A percentile compares a stretch with the other conserved stretches of the same genome.
Conservation (phyloP, 2,329 filamentous ascomycete species). For the Botrytis paeoniae region DNA sequence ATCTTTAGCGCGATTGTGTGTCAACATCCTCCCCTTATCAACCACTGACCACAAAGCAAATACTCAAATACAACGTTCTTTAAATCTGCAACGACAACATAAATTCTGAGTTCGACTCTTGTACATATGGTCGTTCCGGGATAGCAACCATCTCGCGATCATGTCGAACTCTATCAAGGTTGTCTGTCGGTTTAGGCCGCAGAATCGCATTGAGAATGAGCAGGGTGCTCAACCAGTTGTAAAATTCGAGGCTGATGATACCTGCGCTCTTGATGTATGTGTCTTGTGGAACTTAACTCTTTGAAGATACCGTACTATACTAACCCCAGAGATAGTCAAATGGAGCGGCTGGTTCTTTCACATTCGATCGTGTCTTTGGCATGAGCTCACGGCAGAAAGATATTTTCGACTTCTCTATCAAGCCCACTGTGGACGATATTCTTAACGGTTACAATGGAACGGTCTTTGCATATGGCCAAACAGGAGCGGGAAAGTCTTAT, state of each 20-base stretch:
- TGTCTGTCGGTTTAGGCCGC: slow-evolving; percentile 94
- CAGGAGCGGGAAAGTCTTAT: slow-evolving; percentile 96
- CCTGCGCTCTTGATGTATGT: slow-evolving; percentile 79
- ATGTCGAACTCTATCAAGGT: slow-evolving; percentile 69
- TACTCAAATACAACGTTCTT: slow-evolving; percentile 17
- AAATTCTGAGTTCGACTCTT: slow-evolving; percentile 20
- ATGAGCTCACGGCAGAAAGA: slow-evolving; percentile 88
- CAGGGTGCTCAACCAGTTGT: slow-evolving; percentile 92
- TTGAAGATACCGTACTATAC: not conserved
- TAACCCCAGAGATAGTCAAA: slow-evolving; percentile 59
- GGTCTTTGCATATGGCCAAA: slow-evolving; percentile 98
- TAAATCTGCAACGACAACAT: slow-evolving; percentile 12
- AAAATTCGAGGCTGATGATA: slow-evolving; percentile 81
- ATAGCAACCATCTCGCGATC: slow-evolving; percentile 34
- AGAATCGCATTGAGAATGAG: slow-evolving; percentile 90
- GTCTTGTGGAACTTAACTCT: not conserved
- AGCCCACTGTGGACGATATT: slow-evolving; percentile 93
- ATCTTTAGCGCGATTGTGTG: slow-evolving; percentile 27
- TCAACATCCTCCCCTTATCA: slow-evolving; percentile 37
- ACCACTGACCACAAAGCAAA: slow-evolving; percentile 22
- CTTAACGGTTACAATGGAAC: slow-evolving; percentile 99
- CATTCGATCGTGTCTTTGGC: slow-evolving; percentile 96
- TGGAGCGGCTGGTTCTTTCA: slow-evolving; percentile 83
- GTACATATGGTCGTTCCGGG: slow-evolving; percentile 36
- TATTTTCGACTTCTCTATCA: slow-evolving; percentile 98